Evolutionary conservation across 2,329 filamentous ascomycete genomes (phyloP), one percentile per base, ranked within the genome.

Genomic region (Fusarium sp.): DNA sequence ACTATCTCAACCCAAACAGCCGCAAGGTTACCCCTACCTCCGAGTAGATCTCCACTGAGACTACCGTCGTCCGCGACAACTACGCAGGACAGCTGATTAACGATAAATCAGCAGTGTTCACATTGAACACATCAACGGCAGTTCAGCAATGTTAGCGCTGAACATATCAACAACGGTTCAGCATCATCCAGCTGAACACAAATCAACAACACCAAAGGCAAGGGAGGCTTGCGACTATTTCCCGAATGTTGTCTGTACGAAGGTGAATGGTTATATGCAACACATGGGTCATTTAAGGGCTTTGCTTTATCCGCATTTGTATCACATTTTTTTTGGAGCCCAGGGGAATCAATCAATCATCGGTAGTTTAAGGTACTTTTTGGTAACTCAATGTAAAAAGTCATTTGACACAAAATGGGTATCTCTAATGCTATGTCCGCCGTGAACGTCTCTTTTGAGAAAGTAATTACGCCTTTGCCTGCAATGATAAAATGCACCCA

Each of bases 361-460:
- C 22, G 22, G 47, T 52, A 15, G 47, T 50, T 50, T 13, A 33
- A 9, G 29, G 20, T 12, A 38, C n/a, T 31, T 25, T 36, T 18
- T 38, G 36, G 39, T 29, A 70, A 45, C 35, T 36, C 17, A 52
- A 36, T 52, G 36, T 39, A 72, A 22, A 20, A 49, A 45, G 36
- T 44, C 49, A 44, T 66, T 66, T 41, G 36, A 35, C 36, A 68
- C 46, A 68, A 68, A 46, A 54, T 57, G 71, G 71, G 71, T 74
- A 74, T 74, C 71, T 74, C 57, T 70, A 72, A 67, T 67, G 66
- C 70, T 61, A 61, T 65, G 27, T 36, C 25, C 56, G 59, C 65
- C 38, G 56, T 72, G 69, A 70, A 69, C 46, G 39, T 52, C 29
- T 50, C 47, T 42, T 55, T 25, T 35, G 33, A 11, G 20, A 52